Evolutionary conservation across 169 alveolate species (phyloP), one percentile per base, ranked within the genome.

Genomic region (Theileria parva): DNA sequence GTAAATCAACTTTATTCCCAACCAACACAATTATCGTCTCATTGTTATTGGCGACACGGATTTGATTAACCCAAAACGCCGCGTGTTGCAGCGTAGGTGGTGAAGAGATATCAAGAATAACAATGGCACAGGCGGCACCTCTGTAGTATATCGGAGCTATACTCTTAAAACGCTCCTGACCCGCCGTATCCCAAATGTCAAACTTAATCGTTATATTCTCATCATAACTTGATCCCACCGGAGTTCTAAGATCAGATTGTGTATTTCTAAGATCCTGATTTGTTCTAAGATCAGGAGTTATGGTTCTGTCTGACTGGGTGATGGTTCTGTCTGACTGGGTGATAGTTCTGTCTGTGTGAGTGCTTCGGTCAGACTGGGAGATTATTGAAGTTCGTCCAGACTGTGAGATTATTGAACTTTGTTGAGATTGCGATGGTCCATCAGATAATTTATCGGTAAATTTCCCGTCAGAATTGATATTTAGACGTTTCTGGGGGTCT

Each of bases 131-230:
- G 27, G 94, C 90, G 19, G 98, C 96, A 25, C 96, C 96, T 83
- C 95, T 87, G 85, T 94, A 95, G 85, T 94, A 95, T 61, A 85
- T 81, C 44, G 96, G 95, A 28, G 95, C 94, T 81, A 95, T 87
- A 55, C 95, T 77, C 80, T 94, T 88, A 66, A 91, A 94, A 77
- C 96, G 87, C 80, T 95, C 98, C 88, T 95, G 94, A 28, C 98
- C 98, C 21, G 98, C 97, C 8, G 98, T 95, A 86, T 95, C 98
- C 95, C 97, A 95, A 61, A 95, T 92, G 77, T 93, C 96, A 71
- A 93, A 88, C 74, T 93, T 93, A 63, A 95, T 89, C 50, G 85
- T 69, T 44, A 77, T 77, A 19, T 77, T 64, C 25, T 63, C 71
- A 0, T 63, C 71, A 63, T 63, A 27, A 25, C 7, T 63, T 13